Evolutionary conservation across 2,329 filamentous ascomycete genomes (phyloP).

Genomic region (Colletotrichum truncatum): DNA sequence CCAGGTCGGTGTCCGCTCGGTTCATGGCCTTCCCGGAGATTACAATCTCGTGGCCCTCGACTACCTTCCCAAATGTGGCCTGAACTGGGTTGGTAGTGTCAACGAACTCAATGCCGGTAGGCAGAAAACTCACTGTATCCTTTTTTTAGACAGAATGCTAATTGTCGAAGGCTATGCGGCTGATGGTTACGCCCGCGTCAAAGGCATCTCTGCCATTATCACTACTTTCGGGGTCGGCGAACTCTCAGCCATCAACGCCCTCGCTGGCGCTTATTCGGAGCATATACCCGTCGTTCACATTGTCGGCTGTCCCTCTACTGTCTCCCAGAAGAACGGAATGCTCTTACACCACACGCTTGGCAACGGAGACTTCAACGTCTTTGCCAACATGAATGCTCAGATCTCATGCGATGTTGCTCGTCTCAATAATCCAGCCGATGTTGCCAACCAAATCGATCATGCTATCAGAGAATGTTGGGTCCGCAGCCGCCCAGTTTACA

Average conservation of each 20-base stretch:
- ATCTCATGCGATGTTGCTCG: constrained; percentile 78
- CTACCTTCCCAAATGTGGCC: constrained; percentile 65
- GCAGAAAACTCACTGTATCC: constrained; percentile 35
- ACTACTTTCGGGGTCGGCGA: constrained; percentile 82
- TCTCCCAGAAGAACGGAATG: constrained; percentile 57
- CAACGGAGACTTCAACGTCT: constrained; percentile 85
- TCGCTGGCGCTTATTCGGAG: constrained; percentile 80
- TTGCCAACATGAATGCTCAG: constrained; percentile 78
- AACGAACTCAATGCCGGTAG: constrained; percentile 79
- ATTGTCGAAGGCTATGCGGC: constrained; percentile 71
- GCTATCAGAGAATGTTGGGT: constrained; percentile 79
- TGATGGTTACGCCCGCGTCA: constrained; percentile 81
- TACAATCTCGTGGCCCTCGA: constrained; percentile 77
- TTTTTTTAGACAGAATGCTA: neutral
- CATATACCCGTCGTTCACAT: constrained; percentile 77
- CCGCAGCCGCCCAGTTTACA: constrained; percentile 81
- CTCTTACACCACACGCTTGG: constrained; percentile 75
- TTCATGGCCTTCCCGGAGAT: constrained; percentile 77
- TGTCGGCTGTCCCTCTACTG: constrained; percentile 61
- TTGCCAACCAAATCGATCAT: constrained; percentile 80
- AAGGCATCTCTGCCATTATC: constrained; percentile 74
- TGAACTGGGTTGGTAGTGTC: constrained; percentile 75
- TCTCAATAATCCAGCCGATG: constrained; percentile 74
- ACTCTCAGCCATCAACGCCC: constrained; percentile 77
- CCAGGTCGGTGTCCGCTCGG: constrained; percentile 70